Percentiles rank a stretch among this genome's conserved stretches.
Conservation (phyloP, 805 yeast species). For the Zygotorulaspora danielsina region DNA sequence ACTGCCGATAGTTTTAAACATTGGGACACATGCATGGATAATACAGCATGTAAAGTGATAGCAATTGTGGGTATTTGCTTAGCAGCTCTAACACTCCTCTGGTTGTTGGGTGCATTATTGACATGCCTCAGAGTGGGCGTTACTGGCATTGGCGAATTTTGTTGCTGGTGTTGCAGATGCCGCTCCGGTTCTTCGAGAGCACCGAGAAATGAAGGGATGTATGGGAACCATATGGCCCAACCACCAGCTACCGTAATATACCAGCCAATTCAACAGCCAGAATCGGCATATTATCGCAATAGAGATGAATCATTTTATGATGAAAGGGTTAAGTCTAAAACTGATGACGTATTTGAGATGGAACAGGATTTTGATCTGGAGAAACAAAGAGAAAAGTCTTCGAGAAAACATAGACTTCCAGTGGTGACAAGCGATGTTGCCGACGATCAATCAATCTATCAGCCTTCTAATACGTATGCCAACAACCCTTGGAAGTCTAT, state of each 20-base stretch:
- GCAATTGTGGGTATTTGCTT: constrained; percentile 69
- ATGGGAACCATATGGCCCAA: constrained; percentile 6
- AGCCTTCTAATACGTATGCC: constrained; percentile 6
- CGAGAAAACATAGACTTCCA: constrained; percentile 9
- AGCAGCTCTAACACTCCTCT: constrained; percentile 49
- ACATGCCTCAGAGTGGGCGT: constrained; percentile 59
- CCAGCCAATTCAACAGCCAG: constrained; percentile 32
- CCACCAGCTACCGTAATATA: constrained; percentile 31
- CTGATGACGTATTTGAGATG: constrained; percentile 26
- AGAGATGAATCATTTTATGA: constrained; percentile 20
- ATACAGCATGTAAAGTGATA: constrained; percentile 66
- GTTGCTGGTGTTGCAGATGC: constrained; percentile 49
- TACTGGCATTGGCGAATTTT: constrained; percentile 44
- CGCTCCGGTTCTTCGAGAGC: constrained; percentile 18
- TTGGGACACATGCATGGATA: constrained; percentile 81
- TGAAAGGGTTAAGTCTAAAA: constrained; percentile 14
- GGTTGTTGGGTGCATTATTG: constrained; percentile 53
- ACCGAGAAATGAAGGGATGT: constrained; percentile 17
- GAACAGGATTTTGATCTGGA: constrained; percentile 35
- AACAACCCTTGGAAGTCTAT: constrained; percentile 13
- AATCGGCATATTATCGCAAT: constrained; percentile 21
- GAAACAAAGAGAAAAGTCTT: constrained; percentile 23
- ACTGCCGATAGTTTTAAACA: constrained; percentile 48
- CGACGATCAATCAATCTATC: constrained; percentile 12
- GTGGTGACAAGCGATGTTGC: constrained; percentile 15